These are phyloP conservation scores for Zygosaccharomyces gambellarensis DNA, from an alignment of 805 yeast genomes.

Conservation along the genomic window DNA sequence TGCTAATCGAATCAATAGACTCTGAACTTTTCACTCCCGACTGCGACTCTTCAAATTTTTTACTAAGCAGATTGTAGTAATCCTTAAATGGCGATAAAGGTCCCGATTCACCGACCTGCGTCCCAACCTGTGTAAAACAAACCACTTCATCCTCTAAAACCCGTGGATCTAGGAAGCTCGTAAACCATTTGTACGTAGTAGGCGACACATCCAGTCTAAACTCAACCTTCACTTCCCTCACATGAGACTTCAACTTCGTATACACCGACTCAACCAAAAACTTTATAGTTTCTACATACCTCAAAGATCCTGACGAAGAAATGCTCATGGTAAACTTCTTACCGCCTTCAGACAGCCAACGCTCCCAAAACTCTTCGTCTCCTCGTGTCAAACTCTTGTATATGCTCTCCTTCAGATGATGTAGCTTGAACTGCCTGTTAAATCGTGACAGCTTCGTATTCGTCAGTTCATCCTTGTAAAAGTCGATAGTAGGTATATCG, in stretches of 20 bases:
- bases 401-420: conserved; percentile 24
- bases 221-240: conserved; percentile 12
- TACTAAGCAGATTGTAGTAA: conserved; percentile 27
- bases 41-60: conserved; percentile 18
- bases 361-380: conserved; percentile 24
- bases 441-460: conserved; percentile 27
- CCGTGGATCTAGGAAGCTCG: conserved; percentile 24
- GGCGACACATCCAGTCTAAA: conserved; percentile 27
- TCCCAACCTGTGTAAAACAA: conserved; percentile 20
- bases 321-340: conserved; percentile 11
- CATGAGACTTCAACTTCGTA: conserved; percentile 11
- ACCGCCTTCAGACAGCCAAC: conserved; percentile 8
- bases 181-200: conserved; percentile 33
- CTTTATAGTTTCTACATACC: conserved; percentile 34
- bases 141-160: conserved; percentile 17
- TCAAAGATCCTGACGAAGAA: conserved; percentile 31
- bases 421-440: conserved; percentile 30
- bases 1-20: conserved; percentile 24
- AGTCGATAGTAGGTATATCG: conserved; percentile 35
- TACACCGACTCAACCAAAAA: conserved; percentile 28
- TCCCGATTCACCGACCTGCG: conserved; percentile 10
- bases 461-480: conserved; percentile 31
- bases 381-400: conserved; percentile 27
- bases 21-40: background rate
- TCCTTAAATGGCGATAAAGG: conserved; percentile 34